Conservation (phyloP, 305 asterid genomes). For the Coffea humblotiana region DNA sequence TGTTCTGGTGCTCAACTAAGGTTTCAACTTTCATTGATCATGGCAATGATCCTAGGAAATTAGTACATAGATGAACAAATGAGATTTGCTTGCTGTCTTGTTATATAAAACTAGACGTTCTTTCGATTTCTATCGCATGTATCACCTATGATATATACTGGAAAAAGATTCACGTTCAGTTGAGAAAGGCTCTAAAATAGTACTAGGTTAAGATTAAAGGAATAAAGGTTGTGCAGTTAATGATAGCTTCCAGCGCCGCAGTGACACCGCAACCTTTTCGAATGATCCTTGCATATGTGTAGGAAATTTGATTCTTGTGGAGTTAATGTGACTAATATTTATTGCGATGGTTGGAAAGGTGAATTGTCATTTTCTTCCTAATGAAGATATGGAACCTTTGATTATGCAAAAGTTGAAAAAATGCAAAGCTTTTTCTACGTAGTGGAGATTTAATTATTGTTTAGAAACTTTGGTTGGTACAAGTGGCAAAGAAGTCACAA, state of each 20-base stretch:
- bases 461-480: neutral
- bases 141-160: neutral
- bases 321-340: neutral
- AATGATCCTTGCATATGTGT: neutral
- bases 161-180: neutral
- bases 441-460: neutral
- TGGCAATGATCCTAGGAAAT: neutral
- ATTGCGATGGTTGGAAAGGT: neutral
- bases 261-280: neutral
- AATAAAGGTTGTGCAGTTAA: neutral
- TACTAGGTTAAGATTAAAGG: neutral
- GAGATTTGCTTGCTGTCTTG: neutral
- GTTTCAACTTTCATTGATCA: neutral
- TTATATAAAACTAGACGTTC: neutral
- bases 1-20: neutral
- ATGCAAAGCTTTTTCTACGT: neutral
- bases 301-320: neutral
- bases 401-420: conserved; percentile 5
- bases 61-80: neutral
- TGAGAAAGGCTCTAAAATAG: neutral
- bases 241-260: neutral
- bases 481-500: neutral
- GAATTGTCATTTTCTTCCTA: neutral
- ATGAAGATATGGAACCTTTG: neutral
- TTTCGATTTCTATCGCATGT: neutral